Evolutionary conservation across 1,284 basidiomycete species (phyloP), one percentile per base, ranked within the genome.

Genomic region (Puccinia coronata): DNA sequence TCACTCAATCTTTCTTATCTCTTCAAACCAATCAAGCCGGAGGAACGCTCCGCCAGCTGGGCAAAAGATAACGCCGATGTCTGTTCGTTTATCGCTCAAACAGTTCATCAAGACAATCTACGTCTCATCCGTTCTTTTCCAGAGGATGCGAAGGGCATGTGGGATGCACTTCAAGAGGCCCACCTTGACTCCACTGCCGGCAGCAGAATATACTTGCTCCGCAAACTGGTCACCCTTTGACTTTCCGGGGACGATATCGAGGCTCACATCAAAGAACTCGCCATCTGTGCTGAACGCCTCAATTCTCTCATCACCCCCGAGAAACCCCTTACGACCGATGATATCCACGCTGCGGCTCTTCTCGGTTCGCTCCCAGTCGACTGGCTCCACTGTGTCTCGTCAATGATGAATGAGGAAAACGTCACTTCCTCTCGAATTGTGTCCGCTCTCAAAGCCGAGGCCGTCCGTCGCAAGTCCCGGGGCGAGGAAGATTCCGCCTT

Each of bases 311-410:
- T 43, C 43, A 43, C 43, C 8, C 6, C 43, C 6, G 43, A 43
- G 16, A 43, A 43, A 6, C 43, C 43, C 16, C 43, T 43, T 43
- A 43, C 43, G 8, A 6, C 43, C 6, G 43, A 43, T 16, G 16
- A 43, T 43, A 43, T 43, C 16, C 43, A 43, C 16, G 43, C 43
- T 16, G 16, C 69, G 3, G 14, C 41, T 11, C 41, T 71, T 16
- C 41, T 71, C 8, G 47, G 23, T 5, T 71, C 69, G 5, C 31
- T 71, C 14, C 69, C 69, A 14, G 8, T 5, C 11, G 69, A 71
- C 69, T 71, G 69, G 69, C 69, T 71, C 34, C 18, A 41, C 34
- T 70, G 67, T 39, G 67, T 70, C 14, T 70, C 67, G 18, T 70
- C 67, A 14, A 25, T 71, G 34, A 71, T 71, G 69, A 71, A 71